Evolutionary conservation across 2,329 filamentous ascomycete genomes (phyloP).

Genomic region (Ophiobolus disseminans): DNA sequence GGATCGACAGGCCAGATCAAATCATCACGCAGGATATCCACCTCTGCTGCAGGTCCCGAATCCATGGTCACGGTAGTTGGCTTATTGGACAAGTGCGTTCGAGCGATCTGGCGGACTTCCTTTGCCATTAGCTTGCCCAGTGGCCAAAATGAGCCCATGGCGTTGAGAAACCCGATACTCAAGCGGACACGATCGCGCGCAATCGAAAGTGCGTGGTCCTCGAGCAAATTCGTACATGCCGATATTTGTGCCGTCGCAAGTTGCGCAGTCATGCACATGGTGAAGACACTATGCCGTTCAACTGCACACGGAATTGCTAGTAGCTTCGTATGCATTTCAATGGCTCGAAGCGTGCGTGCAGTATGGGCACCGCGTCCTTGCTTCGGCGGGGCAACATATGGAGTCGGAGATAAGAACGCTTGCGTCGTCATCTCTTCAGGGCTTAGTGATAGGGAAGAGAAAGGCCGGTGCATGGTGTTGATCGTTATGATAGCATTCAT

Average conservation of each 20-base stretch:
- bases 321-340: conserved; percentile 76
- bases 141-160: conserved; percentile 72
- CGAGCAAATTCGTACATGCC: conserved; percentile 63
- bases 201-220: conserved; percentile 66
- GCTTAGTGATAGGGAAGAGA: conserved; percentile 44
- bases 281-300: conserved; percentile 67
- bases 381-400: conserved; percentile 56
- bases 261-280: conserved; percentile 37
- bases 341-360: conserved; percentile 78
- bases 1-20: conserved; percentile 39
- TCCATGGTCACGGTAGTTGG: conserved; percentile 17
- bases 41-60: conserved; percentile 20
- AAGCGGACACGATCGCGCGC: conserved; percentile 77
- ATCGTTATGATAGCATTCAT: conserved; percentile 67
- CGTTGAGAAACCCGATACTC: conserved; percentile 75
- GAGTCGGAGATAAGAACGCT: conserved; percentile 65
- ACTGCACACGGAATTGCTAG: conserved; percentile 75
- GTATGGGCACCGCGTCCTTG: conserved; percentile 66
- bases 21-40: conserved; percentile 40
- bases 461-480: conserved; percentile 51
- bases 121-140: conserved; percentile 72
- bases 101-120: conserved; percentile 76
- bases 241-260: conserved; percentile 57
- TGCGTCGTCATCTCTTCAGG: conserved; percentile 50
- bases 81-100: conserved; percentile 63